phyloP scores from a whole-genome alignment of 129 eudicot genomes.

The Solidago caesia region DNA sequence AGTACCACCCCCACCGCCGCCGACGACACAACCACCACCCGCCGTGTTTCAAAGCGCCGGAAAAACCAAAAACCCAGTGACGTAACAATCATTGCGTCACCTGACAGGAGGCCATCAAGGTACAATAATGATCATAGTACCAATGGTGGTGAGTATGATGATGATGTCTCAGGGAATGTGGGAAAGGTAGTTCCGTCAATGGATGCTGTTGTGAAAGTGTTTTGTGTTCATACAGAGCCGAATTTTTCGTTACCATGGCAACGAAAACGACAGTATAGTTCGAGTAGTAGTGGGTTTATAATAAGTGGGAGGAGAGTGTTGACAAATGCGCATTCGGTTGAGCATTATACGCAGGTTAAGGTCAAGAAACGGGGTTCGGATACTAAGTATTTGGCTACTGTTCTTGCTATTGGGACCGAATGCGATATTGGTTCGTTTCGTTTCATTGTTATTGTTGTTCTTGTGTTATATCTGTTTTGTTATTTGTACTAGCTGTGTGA shows the following conservation, averaged over 20 bases:
- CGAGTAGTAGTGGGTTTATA: constrained; percentile 56
- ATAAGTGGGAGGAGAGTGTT: constrained; percentile 50
- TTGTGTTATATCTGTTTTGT: too few relatives aligned
- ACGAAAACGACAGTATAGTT: constrained; percentile 56
- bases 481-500: neutral
- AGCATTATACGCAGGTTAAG: constrained; percentile 62
- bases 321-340: constrained; percentile 59
- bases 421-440: constrained; percentile 47
- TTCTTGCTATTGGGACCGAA: constrained; percentile 55
- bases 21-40: neutral
- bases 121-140: constrained; percentile 5
- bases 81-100: constrained; percentile 28
- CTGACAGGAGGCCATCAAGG: constrained; percentile 38
- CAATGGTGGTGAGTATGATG: constrained; percentile 27
- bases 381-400: constrained; percentile 52
- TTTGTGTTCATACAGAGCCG: constrained; percentile 56
- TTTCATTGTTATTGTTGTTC: too few relatives aligned
- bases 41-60: neutral
- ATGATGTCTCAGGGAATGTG: constrained; percentile 28
- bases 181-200: constrained; percentile 49
- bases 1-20: constrained; percentile 2
- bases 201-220: constrained; percentile 64
- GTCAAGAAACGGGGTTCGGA: constrained; percentile 55
- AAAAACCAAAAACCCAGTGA: constrained; percentile 19
- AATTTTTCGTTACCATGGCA: constrained; percentile 61